A percentile compares a stretch with the other conserved stretches of the same genome.
phyloP scores from a whole-genome alignment of 2,329 filamentous ascomycete species.

The Aspergillus sp. region DNA sequence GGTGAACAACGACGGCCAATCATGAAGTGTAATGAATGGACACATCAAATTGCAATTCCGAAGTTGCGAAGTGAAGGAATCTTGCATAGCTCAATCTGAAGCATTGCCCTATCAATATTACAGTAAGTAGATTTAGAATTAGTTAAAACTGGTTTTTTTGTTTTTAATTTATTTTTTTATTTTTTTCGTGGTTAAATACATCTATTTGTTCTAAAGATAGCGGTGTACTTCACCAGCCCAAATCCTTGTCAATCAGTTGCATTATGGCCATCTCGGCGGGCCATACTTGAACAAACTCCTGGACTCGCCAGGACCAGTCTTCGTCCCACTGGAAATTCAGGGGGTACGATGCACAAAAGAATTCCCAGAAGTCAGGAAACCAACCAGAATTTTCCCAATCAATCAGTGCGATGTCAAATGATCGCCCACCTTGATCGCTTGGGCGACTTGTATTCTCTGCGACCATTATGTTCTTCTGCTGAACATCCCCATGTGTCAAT shows the following conservation, averaged over 20 bases:
- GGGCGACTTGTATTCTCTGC: conserved; percentile 16
- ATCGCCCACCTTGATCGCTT: conserved; percentile 26
- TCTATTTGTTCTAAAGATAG: too few species aligned
- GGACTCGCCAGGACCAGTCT: conserved; percentile 29
- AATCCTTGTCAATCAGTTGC: conserved; percentile 28
- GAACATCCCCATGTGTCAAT: conserved; percentile 31
- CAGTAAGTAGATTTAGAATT: too few species aligned
- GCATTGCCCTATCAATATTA: too few species aligned
- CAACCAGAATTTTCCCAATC: conserved; percentile 30
- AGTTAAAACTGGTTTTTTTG: too few species aligned
- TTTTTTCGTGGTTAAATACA: too few species aligned
- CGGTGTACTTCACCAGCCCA: conserved; percentile 10
- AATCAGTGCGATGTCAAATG: conserved; percentile 29
- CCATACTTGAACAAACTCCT: conserved; percentile 30
- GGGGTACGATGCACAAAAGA: conserved; percentile 25
- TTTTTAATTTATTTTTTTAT: too few species aligned
- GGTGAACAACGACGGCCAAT: too few species aligned
- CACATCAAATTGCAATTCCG: too few species aligned
- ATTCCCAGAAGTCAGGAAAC: conserved; percentile 31
- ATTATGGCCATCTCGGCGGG: conserved; percentile 29
- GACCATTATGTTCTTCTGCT: conserved; percentile 21
- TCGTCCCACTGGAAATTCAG: conserved; percentile 23
- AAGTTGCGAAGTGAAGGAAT: too few species aligned
- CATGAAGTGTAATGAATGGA: too few species aligned
- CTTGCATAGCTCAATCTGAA: too few species aligned